Percentiles rank a stretch among this genome's conserved stretches.
Evolutionary conservation across 495 filamentous ascomycete species (phyloP).

Genomic region (Daldinia childiae): DNA sequence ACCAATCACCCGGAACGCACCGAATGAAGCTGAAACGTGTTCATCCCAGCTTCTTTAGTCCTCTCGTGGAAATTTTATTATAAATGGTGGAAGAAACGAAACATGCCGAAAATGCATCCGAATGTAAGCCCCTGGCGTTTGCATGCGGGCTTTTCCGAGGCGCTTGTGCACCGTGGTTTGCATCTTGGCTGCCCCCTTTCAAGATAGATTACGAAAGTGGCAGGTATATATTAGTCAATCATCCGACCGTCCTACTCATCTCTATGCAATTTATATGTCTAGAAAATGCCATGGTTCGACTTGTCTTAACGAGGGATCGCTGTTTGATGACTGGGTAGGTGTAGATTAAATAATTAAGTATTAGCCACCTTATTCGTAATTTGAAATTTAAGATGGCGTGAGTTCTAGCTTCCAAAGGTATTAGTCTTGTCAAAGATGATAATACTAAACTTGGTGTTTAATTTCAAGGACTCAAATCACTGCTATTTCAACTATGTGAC

Average conservation of each 20-base stretch:
- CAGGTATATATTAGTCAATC: background rate
- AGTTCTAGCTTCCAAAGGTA: background rate
- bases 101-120: background rate
- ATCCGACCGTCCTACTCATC: background rate
- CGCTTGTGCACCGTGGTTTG: background rate
- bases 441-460: background rate
- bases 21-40: slow-evolving; percentile 32
- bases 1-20: slow-evolving; percentile 19
- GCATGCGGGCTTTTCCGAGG: background rate
- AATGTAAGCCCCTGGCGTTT: background rate
- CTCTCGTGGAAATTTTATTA: background rate
- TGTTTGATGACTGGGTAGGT: background rate
- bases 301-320: background rate
- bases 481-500: background rate
- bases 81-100: background rate
- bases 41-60: background rate
- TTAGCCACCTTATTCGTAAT: background rate
- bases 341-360: background rate
- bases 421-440: background rate
- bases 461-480: background rate
- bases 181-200: background rate
- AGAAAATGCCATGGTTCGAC: background rate
- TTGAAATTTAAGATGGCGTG: too few relatives aligned
- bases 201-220: background rate
- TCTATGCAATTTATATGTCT: background rate